Conservation (phyloP, 441 rosid species). For the Pelargonium hybrid region DNA sequence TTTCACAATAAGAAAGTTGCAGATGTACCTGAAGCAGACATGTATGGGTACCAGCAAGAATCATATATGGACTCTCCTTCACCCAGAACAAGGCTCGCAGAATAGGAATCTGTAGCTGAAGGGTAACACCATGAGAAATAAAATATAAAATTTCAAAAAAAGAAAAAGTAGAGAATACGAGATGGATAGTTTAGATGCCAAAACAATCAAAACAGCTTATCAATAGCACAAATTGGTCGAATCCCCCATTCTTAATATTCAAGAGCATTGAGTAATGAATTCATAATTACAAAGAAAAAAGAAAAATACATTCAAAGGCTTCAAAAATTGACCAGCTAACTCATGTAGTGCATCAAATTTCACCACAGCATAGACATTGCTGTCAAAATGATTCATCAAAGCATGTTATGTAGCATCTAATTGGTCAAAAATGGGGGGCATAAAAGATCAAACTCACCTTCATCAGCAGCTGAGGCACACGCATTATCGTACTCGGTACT, state of each 20-base stretch:
- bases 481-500: conserved; percentile 22
- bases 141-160: neutral
- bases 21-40: conserved; percentile 56
- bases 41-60: conserved; percentile 85
- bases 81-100: conserved; percentile 42
- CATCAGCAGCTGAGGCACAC: conserved; percentile 27
- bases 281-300: neutral
- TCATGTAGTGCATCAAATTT: neutral
- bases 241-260: neutral
- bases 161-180: neutral
- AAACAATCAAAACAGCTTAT: neutral
- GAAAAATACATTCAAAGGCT: neutral
- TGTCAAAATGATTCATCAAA: neutral
- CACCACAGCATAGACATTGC: neutral
- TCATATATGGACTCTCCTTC: conserved; percentile 89
- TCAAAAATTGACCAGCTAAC: neutral
- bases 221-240: neutral
- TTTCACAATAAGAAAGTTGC: neutral
- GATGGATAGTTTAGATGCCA: neutral
- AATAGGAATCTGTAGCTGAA: conserved; percentile 53
- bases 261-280: neutral
- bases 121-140: neutral
- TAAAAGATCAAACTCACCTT: conserved; percentile 26
- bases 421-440: neutral
- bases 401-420: neutral